Evolutionary conservation across 2,329 filamentous ascomycete genomes (phyloP).

Genomic region (Neofusicoccum parvum): DNA sequence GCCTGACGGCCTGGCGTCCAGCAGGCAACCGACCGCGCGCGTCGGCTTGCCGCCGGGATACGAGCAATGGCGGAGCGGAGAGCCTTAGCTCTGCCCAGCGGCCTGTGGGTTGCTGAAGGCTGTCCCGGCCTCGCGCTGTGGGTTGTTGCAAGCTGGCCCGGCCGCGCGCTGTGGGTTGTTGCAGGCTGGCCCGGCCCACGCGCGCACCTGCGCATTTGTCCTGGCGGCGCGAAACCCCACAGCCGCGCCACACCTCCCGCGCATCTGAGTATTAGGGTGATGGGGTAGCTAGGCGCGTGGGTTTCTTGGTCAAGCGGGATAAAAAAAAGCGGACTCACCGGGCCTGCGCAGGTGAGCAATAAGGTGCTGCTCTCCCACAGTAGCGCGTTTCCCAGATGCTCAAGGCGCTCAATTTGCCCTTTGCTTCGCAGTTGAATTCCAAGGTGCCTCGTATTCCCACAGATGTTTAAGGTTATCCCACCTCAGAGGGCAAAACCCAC

Average conservation of each 20-base stretch:
- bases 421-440: background rate
- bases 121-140: background rate
- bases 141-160: background rate
- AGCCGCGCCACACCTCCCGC: background rate
- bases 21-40: background rate
- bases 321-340: background rate
- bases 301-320: background rate
- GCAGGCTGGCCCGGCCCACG: background rate
- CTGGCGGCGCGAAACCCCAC: background rate
- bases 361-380: background rate
- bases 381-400: background rate
- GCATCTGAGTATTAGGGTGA: background rate
- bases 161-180: background rate
- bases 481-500: background rate
- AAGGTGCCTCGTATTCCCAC: background rate
- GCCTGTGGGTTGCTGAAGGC: background rate
- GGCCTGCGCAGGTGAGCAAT: background rate
- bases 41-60: background rate
- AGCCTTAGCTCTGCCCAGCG: background rate
- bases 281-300: background rate
- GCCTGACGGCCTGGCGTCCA: background rate
- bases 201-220: background rate
- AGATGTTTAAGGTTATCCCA: background rate
- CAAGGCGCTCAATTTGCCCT: background rate
- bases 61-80: background rate